phyloP scores from a whole-genome alignment of 768 basidiomycete genomes.

The Mycena maculata region DNA sequence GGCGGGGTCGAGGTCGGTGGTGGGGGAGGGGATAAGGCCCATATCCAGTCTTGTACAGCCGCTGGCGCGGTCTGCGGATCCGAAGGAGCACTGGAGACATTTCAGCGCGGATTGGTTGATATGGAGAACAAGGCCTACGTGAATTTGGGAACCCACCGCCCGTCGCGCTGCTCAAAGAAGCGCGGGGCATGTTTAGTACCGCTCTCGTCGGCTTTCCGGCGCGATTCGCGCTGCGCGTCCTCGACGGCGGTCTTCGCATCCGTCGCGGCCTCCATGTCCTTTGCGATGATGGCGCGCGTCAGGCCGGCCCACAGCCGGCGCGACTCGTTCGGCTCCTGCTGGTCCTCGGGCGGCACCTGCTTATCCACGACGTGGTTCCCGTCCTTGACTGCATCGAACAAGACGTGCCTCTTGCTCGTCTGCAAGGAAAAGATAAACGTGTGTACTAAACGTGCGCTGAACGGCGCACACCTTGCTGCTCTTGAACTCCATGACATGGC shows the following conservation, averaged over 20 bases:
- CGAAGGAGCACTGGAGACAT: conserved; percentile 68
- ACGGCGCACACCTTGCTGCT: conserved; percentile 63
- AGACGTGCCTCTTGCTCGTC: conserved; percentile 74
- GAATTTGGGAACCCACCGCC: conserved; percentile 87
- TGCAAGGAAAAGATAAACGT: conserved; percentile 41
- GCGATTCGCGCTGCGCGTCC: conserved; percentile 88
- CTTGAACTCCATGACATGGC: conserved; percentile 88
- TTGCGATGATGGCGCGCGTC: conserved; percentile 84
- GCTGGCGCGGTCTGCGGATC: conserved; percentile 74
- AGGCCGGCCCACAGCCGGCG: conserved; percentile 88
- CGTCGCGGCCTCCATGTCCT: conserved; percentile 96
- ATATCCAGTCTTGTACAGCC: conserved; percentile 87
- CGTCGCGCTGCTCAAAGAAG: conserved; percentile 83
- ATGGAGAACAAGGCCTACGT: conserved; percentile 55
- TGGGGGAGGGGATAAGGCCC: conserved; percentile 47
- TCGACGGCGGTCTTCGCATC: conserved; percentile 91
- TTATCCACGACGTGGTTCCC: conserved; percentile 82
- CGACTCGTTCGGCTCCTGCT: conserved; percentile 93
- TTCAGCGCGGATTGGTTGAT: conserved; percentile 12
- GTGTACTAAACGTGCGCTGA: neutral
- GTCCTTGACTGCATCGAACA: conserved; percentile 88
- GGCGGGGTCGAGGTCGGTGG: conserved; percentile 35
- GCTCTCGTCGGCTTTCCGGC: conserved; percentile 77
- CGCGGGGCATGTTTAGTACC: conserved; percentile 77
- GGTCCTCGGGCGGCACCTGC: conserved; percentile 83